A percentile compares a stretch with the other conserved stretches of the same genome.
These are phyloP conservation scores for Hymenoscyphus scutula DNA, from an alignment of 2,329 filamentous ascomycete genomes.

Conservation along the genomic window DNA sequence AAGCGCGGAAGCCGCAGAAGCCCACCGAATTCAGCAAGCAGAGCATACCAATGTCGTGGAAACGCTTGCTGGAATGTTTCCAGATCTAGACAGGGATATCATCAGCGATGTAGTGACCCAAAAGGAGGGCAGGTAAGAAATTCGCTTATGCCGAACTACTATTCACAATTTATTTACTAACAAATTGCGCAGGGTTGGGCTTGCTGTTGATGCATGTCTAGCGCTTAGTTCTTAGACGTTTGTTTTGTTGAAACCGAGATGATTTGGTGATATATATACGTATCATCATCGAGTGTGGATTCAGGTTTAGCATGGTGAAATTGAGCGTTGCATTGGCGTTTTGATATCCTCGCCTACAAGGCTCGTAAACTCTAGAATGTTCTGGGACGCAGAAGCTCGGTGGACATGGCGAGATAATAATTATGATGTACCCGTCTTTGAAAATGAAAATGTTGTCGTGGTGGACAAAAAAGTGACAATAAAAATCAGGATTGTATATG, in stretches of 20 bases:
- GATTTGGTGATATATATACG: slow-evolving; percentile 11
- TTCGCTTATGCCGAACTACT: not conserved
- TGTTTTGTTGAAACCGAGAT: not conserved
- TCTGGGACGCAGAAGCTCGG: slow-evolving; percentile 11
- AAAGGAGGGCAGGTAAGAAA: slow-evolving; percentile 84
- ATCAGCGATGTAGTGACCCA: slow-evolving; percentile 96
- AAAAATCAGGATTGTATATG: no score
- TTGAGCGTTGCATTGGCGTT: slow-evolving; percentile 20
- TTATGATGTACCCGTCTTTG: slow-evolving; percentile 8
- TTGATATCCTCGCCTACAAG: slow-evolving; percentile 15
- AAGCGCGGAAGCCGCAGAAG: slow-evolving; percentile 84
- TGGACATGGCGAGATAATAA: slow-evolving; percentile 9
- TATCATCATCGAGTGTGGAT: slow-evolving; percentile 10
- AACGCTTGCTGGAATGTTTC: slow-evolving; percentile 94
- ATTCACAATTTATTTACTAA: slow-evolving; percentile 28
- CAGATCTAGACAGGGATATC: slow-evolving; percentile 86
- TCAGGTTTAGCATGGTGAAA: slow-evolving; percentile 16
- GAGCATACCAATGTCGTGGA: slow-evolving; percentile 93
- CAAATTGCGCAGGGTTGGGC: slow-evolving; percentile 60
- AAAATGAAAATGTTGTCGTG: no score
- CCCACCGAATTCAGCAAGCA: slow-evolving; percentile 73
- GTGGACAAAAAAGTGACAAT: no score
- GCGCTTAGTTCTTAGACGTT: slow-evolving; percentile 49
- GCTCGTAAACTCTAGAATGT: slow-evolving; percentile 5
- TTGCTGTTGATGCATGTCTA: slow-evolving; percentile 83